phyloP scores from a whole-genome alignment of 2,329 filamentous ascomycete genomes.

The Lasiodiplodia theobromae region DNA sequence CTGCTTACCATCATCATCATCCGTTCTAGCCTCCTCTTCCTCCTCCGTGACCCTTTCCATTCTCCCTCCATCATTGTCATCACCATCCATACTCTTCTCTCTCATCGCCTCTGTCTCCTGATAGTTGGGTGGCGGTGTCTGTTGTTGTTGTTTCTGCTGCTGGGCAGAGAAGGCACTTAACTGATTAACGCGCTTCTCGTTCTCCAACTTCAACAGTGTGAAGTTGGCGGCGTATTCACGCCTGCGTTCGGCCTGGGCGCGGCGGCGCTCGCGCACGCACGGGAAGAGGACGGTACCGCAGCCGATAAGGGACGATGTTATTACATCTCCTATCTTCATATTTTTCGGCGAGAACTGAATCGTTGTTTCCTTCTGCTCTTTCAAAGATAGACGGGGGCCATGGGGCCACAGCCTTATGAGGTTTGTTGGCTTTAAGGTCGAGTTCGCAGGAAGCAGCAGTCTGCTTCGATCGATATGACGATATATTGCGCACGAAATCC shows the following conservation, averaged over 20 bases:
- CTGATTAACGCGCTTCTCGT: conserved; percentile 22
- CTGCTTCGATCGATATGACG: no score
- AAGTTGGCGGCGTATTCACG: conserved; percentile 27
- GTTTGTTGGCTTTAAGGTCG: no score
- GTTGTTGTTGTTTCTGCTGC: background rate
- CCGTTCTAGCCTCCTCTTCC: background rate
- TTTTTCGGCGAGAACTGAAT: background rate
- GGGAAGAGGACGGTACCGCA: conserved; percentile 16
- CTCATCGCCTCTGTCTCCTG: background rate
- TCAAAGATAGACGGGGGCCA: no score
- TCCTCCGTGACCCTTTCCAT: background rate
- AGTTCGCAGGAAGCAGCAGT: no score
- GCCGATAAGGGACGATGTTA: conserved; percentile 11
- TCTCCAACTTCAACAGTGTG: background rate
- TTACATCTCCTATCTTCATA: background rate
- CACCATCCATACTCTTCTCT: background rate
- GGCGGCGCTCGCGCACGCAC: conserved; percentile 5
- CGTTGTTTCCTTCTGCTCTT: background rate
- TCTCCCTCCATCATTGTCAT: background rate
- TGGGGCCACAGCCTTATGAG: no score
- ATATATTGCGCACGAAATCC: no score
- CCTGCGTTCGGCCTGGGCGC: conserved; percentile 2
- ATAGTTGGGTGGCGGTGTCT: background rate
- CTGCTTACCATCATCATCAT: background rate
- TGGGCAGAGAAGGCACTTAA: background rate